phyloP scores from a whole-genome alignment of 2,329 filamentous ascomycete genomes.

The Alternaria brassicicola region DNA sequence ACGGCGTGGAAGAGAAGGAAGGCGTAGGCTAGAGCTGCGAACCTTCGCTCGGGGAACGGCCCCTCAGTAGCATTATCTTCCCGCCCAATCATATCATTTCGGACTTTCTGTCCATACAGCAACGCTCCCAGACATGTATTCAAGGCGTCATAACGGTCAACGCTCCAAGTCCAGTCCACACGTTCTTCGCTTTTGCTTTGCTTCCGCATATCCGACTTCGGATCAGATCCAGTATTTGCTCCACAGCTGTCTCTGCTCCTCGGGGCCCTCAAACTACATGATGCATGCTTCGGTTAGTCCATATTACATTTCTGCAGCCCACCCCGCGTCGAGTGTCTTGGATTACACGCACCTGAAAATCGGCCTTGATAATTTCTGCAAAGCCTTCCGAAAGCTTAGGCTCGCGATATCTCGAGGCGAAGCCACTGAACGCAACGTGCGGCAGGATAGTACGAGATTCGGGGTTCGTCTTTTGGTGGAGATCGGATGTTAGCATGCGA shows the following conservation, averaged over 20 bases:
- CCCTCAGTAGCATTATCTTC: conserved; percentile 7
- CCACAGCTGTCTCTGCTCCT: conserved; percentile 75
- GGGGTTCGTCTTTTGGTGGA: conserved; percentile 70
- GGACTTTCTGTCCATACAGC: conserved; percentile 1
- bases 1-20: conserved; percentile 10
- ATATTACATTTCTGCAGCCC: conserved; percentile 3
- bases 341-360: conserved; percentile 66
- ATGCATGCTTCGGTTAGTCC: conserved; percentile 25
- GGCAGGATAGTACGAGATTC: conserved; percentile 78
- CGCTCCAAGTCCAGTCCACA: not conserved
- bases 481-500: conserved; percentile 23
- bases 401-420: conserved; percentile 72
- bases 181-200: conserved; percentile 1
- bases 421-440: conserved; percentile 79
- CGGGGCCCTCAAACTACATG: conserved; percentile 67
- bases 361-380: conserved; percentile 74
- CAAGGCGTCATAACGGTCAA: conserved; percentile 23
- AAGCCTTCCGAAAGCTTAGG: conserved; percentile 81
- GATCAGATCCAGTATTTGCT: conserved; percentile 73
- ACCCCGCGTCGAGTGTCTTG: conserved; percentile 1
- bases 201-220: conserved; percentile 1
- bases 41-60: conserved; percentile 23
- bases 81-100: conserved; percentile 10
- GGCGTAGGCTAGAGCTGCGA: conserved; percentile 24
- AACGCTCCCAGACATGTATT: not conserved